Evolutionary conservation across 2,329 filamentous ascomycete species (phyloP).

Genomic region (Pyrenophora tritici-repentis): DNA sequence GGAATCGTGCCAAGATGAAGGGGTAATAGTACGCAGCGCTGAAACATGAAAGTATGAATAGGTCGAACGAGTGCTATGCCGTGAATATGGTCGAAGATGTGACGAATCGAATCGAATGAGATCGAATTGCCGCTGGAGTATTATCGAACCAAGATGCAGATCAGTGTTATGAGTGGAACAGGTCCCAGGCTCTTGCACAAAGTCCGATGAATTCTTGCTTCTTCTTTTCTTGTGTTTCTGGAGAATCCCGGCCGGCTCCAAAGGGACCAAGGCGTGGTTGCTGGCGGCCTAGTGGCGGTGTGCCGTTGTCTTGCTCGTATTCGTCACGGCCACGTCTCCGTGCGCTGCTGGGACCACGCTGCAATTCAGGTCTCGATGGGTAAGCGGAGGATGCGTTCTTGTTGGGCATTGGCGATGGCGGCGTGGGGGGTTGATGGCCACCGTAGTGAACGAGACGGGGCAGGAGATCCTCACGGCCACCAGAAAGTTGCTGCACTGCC

Average conservation of each 20-base stretch:
- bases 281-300: slow-evolving; percentile 75
- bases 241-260: slow-evolving; percentile 79
- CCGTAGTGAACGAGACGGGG: slow-evolving; percentile 96
- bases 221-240: slow-evolving; percentile 82
- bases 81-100: not conserved
- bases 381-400: slow-evolving; percentile 42
- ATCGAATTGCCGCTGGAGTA: slow-evolving; percentile 14
- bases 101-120: slow-evolving; percentile 17
- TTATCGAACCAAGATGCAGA: slow-evolving; percentile 18
- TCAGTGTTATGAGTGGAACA: slow-evolving; percentile 79
- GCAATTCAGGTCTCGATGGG: slow-evolving; percentile 37
- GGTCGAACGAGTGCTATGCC: too few relatives aligned
- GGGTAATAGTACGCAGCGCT: slow-evolving; percentile 19
- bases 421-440: slow-evolving; percentile 89
- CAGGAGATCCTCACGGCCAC: slow-evolving; percentile 87
- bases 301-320: slow-evolving; percentile 86
- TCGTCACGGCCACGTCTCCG: slow-evolving; percentile 83
- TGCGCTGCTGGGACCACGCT: slow-evolving; percentile 60
- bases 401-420: slow-evolving; percentile 74
- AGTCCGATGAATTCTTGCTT: slow-evolving; percentile 89
- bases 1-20: slow-evolving; percentile 15
- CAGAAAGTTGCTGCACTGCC: slow-evolving; percentile 85
- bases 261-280: slow-evolving; percentile 65
- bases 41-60: too few relatives aligned
- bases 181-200: slow-evolving; percentile 90